Percentiles rank a stretch among this genome's conserved stretches.
Conservation (phyloP, 345 rosid genomes). For the Hypericum perforatum region DNA sequence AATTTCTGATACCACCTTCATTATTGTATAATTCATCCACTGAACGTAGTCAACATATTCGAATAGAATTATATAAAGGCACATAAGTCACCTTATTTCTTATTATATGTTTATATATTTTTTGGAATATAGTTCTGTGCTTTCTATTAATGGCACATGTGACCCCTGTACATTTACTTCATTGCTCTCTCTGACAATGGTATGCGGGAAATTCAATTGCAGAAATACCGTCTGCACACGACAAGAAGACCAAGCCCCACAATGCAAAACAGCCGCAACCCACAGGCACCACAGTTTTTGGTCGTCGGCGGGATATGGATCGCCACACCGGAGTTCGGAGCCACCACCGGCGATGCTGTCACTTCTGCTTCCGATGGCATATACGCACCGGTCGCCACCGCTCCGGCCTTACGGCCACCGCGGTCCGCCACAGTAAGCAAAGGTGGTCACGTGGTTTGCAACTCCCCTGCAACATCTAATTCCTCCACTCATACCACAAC, state of each 20-base stretch:
- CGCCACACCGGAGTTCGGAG: conserved; percentile 47
- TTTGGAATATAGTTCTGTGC: no score
- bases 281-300: conserved; percentile 67
- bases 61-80: no score
- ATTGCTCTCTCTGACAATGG: no score
- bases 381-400: neutral
- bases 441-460: neutral
- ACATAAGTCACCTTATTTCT: no score
- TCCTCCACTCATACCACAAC: conserved; percentile 1
- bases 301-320: conserved; percentile 95
- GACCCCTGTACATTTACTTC: no score
- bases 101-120: no score
- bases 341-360: conserved; percentile 3
- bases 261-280: conserved; percentile 29
- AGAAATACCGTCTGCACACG: conserved; percentile 90
- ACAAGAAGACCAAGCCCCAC: conserved; percentile 59
- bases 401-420: neutral
- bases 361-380: neutral
- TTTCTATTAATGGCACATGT: no score
- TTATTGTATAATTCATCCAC: no score
- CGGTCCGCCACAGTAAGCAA: neutral
- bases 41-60: no score
- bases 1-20: no score
- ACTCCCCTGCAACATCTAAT: neutral
- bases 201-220: conserved; percentile 6